Evolutionary conservation across 2,329 filamentous ascomycete genomes (phyloP).

Genomic region (Aspergillus brunneoviolaceus): DNA sequence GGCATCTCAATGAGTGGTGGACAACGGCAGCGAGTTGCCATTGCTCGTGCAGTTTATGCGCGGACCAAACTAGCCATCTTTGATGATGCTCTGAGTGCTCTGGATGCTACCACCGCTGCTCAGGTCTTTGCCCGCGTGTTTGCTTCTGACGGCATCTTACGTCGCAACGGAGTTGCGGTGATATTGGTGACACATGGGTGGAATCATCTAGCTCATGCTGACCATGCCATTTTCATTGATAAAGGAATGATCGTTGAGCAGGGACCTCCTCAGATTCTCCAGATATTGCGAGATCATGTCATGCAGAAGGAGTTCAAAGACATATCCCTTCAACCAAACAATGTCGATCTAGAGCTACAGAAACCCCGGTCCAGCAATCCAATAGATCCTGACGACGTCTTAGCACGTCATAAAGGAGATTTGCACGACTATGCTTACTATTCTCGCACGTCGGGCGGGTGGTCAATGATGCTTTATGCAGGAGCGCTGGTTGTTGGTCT

Average conservation of each 20-base stretch:
- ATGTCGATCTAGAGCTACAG: neutral
- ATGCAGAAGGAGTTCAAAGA: neutral
- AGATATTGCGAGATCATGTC: too few species aligned
- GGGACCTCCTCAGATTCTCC: neutral
- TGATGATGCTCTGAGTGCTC: neutral
- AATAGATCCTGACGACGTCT: neutral
- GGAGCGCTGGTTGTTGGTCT: neutral
- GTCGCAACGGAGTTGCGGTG: neutral
- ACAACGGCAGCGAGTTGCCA: neutral
- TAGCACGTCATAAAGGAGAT: neutral
- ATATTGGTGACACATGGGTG: neutral
- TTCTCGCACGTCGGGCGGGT: neutral
- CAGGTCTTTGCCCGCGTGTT: neutral
- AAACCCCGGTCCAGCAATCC: neutral
- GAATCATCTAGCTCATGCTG: neutral
- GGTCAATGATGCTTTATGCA: neutral
- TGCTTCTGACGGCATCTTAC: neutral
- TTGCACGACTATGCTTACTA: neutral
- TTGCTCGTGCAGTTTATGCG: slow-evolving; percentile 3
- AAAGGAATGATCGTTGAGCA: neutral
- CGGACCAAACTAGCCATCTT: neutral
- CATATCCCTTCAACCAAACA: neutral
- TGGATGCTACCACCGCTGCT: neutral
- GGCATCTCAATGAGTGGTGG: slow-evolving; percentile 43
- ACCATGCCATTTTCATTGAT: neutral